A percentile compares a stretch with the other conserved stretches of the same genome.
These are phyloP conservation scores for Fusarium sp. DNA, from an alignment of 2,329 filamentous ascomycete species.

Conservation along the genomic window DNA sequence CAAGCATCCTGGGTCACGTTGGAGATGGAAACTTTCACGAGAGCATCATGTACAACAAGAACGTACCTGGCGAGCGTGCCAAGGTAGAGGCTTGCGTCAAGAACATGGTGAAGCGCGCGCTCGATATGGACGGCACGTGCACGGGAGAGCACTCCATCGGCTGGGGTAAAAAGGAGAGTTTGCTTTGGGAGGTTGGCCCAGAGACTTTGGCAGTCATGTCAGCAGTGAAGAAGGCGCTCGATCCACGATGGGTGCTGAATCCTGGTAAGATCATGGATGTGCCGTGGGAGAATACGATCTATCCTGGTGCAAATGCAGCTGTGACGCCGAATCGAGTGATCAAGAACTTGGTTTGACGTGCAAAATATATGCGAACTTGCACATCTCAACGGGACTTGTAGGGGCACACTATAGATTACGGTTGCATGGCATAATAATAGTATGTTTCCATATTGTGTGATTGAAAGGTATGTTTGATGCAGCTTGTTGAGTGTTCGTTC, in stretches of 20 bases:
- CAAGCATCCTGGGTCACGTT: conserved; percentile 89
- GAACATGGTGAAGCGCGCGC: conserved; percentile 89
- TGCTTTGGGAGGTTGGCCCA: conserved; percentile 83
- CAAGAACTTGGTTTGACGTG: conserved; percentile 19
- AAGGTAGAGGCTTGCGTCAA: conserved; percentile 87
- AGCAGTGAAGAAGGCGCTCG: conserved; percentile 84
- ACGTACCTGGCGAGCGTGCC: conserved; percentile 76
- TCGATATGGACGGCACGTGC: conserved; percentile 95
- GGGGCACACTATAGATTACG: not conserved
- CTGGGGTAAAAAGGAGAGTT: conserved; percentile 86
- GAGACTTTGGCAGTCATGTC: conserved; percentile 90
- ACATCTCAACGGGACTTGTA: not conserved
- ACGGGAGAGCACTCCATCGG: conserved; percentile 91
- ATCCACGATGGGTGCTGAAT: conserved; percentile 91
- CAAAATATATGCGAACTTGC: not conserved
- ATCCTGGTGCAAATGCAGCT: conserved; percentile 35
- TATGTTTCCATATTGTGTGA: not conserved
- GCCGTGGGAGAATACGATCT: conserved; percentile 55
- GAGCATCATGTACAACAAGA: conserved; percentile 88
- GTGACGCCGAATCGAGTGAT: conserved; percentile 47
- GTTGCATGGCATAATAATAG: not conserved
- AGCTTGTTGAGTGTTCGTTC: not conserved
- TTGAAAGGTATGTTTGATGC: not conserved
- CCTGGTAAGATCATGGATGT: conserved; percentile 92
- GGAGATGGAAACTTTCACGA: conserved; percentile 97